phyloP scores from a whole-genome alignment of 805 yeast species.

The Vanderwaltozyma yarrowii region DNA sequence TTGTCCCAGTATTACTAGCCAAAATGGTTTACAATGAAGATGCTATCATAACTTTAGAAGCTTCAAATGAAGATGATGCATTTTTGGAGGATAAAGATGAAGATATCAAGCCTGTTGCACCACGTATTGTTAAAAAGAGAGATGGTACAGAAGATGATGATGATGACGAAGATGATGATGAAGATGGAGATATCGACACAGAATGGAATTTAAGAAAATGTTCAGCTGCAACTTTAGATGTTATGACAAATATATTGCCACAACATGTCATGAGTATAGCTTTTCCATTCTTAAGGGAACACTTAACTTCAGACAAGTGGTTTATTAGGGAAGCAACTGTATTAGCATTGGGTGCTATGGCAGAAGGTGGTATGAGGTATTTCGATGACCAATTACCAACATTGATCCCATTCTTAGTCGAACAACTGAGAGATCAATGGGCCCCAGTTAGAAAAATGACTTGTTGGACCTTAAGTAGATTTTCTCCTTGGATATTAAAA shows the following conservation, averaged over 20 bases:
- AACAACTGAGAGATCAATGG: conserved; percentile 62
- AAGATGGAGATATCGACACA: conserved; percentile 52
- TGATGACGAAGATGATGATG: conserved; percentile 65
- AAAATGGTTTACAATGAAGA: conserved; percentile 85
- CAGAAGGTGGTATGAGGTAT: conserved; percentile 73
- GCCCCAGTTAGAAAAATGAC: conserved; percentile 86
- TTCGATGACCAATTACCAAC: conserved; percentile 66
- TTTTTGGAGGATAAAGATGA: conserved; percentile 72
- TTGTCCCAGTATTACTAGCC: conserved; percentile 67
- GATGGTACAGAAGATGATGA: conserved; percentile 42
- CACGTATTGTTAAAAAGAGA: conserved; percentile 45
- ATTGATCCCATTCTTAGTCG: conserved; percentile 75
- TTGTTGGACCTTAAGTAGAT: conserved; percentile 92
- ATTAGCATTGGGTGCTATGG: conserved; percentile 89
- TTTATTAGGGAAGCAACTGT: conserved; percentile 88
- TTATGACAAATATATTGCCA: conserved; percentile 60
- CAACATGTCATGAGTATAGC: conserved; percentile 53
- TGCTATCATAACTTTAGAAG: conserved; percentile 58
- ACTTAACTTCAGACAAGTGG: conserved; percentile 68
- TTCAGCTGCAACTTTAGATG: conserved; percentile 86
- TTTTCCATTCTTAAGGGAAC: conserved; percentile 66
- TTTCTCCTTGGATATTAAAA: conserved; percentile 67
- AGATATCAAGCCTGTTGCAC: conserved; percentile 77
- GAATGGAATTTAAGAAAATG: conserved; percentile 93
- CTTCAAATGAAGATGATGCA: conserved; percentile 56